Evolutionary conservation across 176 grass and related monocot genomes (phyloP), one percentile per base, ranked within the genome.

Genomic region (Puya raimondii): DNA sequence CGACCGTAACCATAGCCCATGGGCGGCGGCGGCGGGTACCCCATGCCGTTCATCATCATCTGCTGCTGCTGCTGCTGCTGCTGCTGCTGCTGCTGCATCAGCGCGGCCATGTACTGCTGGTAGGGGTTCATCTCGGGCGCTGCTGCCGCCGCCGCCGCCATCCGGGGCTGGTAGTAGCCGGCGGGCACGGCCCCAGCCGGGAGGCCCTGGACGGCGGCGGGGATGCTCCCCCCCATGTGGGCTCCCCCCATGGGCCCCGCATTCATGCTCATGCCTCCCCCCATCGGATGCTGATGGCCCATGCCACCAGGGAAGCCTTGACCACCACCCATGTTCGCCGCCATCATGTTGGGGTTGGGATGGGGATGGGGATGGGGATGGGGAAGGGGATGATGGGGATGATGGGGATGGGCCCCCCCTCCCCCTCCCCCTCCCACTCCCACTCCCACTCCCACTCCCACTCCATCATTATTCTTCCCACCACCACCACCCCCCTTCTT

Each of bases 1-100:
- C 48, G 49, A 4, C 64, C 64, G 0, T 76, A 76, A 9, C 64
- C 65, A 7, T 74, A 51, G 17, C 58, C 63, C 63, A 51, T 51
- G 33, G 33, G 33, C 61, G 23, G 26, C 61, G 23, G 26, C 11
- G 50, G 8, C 0, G 66, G 29, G 66, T 50, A 77, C 29, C 64
- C 64, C 23, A 9, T 18, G 17, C 75, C 52, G 10, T 69, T 77
- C 75, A 77, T 77, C 75, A 77, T 69, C 75, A 75, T 66, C 63
- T 48, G 65, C 48, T 47, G 65, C 48, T 47, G 64, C 23, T 67
- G 64, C 21, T 63, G 23, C 23, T 23, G 23, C 23, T 26, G 25
- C 25, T 26, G 25, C n/a, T n/a, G 56, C 58, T 74, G 72, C 42
- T 73, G 73, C n/a, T 69, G 74, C 11, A 76, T 67, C 75, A 75